A percentile compares a stretch with the other conserved stretches of the same genome.
Conservation (phyloP, 768 basidiomycete genomes). For the Auricularia sp. region DNA sequence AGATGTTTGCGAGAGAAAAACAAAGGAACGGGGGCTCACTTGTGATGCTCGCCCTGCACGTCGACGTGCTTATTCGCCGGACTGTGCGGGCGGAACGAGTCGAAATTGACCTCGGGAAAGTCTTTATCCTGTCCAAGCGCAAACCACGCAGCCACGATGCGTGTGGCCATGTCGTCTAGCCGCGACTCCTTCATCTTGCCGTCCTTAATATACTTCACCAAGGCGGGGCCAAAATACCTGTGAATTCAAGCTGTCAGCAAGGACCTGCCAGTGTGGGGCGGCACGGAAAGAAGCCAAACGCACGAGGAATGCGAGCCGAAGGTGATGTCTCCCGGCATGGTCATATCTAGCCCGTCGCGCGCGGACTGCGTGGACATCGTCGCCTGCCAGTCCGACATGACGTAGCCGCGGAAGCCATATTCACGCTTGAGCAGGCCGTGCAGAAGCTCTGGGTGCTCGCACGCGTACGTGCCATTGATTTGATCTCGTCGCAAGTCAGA, state of each 20-base stretch:
- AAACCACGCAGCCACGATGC: slow-evolving; percentile 27
- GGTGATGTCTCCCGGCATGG: slow-evolving; percentile 30
- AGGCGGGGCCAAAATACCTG: background rate
- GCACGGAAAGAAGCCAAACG: slow-evolving; percentile 21
- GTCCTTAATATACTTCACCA: slow-evolving; percentile 42
- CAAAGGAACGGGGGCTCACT: slow-evolving; percentile 9
- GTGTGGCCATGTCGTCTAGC: slow-evolving; percentile 38
- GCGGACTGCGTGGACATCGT: slow-evolving; percentile 47
- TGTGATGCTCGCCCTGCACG: slow-evolving; percentile 59
- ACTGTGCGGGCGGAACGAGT: slow-evolving; percentile 28
- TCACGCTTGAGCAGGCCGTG: slow-evolving; percentile 70
- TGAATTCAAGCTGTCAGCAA: no score
- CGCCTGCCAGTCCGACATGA: slow-evolving; percentile 70
- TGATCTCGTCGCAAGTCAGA: background rate
- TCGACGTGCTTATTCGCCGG: slow-evolving; percentile 50
- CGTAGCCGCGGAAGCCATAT: slow-evolving; percentile 53
- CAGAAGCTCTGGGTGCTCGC: slow-evolving; percentile 59
- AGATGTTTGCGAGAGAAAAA: background rate
- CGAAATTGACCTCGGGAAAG: slow-evolving; percentile 28
- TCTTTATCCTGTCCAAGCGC: slow-evolving; percentile 23
- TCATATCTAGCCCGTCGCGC: slow-evolving; percentile 36
- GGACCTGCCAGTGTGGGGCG: no score
- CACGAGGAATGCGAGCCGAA: slow-evolving; percentile 25
- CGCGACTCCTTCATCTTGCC: slow-evolving; percentile 56
- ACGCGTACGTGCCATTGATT: slow-evolving; percentile 45